A percentile compares a stretch with the other conserved stretches of the same genome.
These are phyloP conservation scores for Calonectria crousiana DNA, from an alignment of 2,329 filamentous ascomycete genomes.

Conservation along the genomic window DNA sequence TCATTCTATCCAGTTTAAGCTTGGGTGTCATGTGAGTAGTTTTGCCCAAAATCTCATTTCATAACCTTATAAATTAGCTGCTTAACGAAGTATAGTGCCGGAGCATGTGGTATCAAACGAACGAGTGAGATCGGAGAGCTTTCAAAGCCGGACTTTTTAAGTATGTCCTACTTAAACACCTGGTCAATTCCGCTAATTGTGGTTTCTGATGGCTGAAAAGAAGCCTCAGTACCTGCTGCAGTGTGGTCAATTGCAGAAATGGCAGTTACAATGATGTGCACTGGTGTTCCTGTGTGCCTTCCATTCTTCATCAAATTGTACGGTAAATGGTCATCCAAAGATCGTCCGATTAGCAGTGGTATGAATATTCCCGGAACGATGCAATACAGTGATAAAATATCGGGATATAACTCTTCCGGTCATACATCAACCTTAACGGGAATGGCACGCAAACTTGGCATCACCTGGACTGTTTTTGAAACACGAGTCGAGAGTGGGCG, in stretches of 20 bases:
- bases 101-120: slow-evolving; percentile 19
- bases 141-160: background rate
- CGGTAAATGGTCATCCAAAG: background rate
- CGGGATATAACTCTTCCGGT: background rate
- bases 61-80: background rate
- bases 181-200: background rate
- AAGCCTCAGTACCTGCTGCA: background rate
- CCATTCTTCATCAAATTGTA: background rate
- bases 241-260: slow-evolving; percentile 4
- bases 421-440: background rate
- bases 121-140: background rate
- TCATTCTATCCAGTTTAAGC: slow-evolving; percentile 54
- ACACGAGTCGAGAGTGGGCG: background rate
- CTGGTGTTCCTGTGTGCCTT: background rate
- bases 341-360: background rate
- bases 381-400: background rate
- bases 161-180: background rate
- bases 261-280: slow-evolving; percentile 2
- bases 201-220: background rate
- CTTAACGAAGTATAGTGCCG: slow-evolving; percentile 1
- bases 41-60: background rate
- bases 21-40: slow-evolving; percentile 51
- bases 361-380: background rate
- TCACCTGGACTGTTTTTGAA: background rate
- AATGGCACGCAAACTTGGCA: background rate